Base-by-base conservation (phyloP, 345 rosid genomes). In the Turnera subulata region DNA sequence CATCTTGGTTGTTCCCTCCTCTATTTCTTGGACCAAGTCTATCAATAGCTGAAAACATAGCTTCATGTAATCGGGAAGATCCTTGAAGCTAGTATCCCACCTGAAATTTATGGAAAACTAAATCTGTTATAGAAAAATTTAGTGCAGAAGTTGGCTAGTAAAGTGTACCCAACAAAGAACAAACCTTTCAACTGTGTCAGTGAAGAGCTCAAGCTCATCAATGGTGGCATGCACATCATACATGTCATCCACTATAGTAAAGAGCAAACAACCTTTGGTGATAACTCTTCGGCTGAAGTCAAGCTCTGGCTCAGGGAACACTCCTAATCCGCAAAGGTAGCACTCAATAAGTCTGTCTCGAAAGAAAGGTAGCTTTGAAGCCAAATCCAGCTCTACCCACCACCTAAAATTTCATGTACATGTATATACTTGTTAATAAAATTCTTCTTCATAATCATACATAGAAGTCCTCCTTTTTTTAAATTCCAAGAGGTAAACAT, bases 291-390 rank as follows among this genome's bases (percentile, higher is more conserved):
- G 52, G 0, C 47, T 71, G 1, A 16, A 17, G 4, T 46, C 16
- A 18, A 53, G 67, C 19, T 61, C 32, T 0, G 76, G 76, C 39
- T 69, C 73, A 37, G 44, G 56, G 23, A 58, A 55, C 6, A 24
- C 40, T 42, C 65, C 68, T 11, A 70, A 5, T 10, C 53, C 24
- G 73, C 71, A 73, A 24, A 70, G 54, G 20, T 61, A 73, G 38
- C 61, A 38, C 18, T 77, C 78, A 11, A 70, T 67, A 5, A 70
- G 13, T 49, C 81, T 55, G 26, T 73, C 68, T 25, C 78, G 51
- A 2, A 50, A 64, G 4, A 73, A 70, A 24, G 81, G 63, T 1
- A 73, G 29, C 58, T 52, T 63, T 6, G 1, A 24, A 13, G 32
- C 47, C 6, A 64, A 46, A 22, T 64, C 71, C 18, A 60, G 10